Evolutionary conservation across 345 rosid species (phyloP), one percentile per base, ranked within the genome.

Genomic region (Geranium brycei): DNA sequence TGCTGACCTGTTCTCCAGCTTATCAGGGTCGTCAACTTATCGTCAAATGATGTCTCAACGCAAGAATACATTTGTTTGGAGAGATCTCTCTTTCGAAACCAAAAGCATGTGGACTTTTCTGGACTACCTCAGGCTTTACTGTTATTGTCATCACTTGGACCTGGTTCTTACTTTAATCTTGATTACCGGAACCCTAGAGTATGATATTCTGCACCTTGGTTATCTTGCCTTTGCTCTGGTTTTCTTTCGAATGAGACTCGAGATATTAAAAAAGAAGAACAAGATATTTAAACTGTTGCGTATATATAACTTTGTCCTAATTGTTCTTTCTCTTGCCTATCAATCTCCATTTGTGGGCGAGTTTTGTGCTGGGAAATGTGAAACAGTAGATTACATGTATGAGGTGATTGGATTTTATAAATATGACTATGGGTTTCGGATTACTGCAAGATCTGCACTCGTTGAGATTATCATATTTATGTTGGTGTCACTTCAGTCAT

Each of bases 121-220:
- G 5, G 83, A 79, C 62, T 79, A 79, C 69, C 66, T 69, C 59
- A 74, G 80, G 73, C 76, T 76, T 55, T 74, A 79, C 58, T 64
- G 76, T 56, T 79, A 76, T 47, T 79, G 83, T 71, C 80, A 79
- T 64, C 61, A 74, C 40, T 69, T 76, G 57, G 80, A 79, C 68
- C 78, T 79, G 67, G 78, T 76, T 57, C 80, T 79, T 15, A 65
- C 75, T n/a, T 62, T 79, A 61, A 69, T 79, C 58, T 68, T 83
- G 57, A 74, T 80, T 62, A 83, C 85, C 5, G 87, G 87, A 40
- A 83, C 87, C 5, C 83, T 83, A n/a, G 87, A 83, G 65, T 83
- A 76, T 51, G 87, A 83, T 35, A 64, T 83, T 66, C 83, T 83
- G 23, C 87, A 83, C 69, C 78, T 83, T 30, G 87, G 85, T 18